Base-by-base conservation (phyloP, 106 monocot genomes). In the Dactylorhiza incarnata region DNA sequence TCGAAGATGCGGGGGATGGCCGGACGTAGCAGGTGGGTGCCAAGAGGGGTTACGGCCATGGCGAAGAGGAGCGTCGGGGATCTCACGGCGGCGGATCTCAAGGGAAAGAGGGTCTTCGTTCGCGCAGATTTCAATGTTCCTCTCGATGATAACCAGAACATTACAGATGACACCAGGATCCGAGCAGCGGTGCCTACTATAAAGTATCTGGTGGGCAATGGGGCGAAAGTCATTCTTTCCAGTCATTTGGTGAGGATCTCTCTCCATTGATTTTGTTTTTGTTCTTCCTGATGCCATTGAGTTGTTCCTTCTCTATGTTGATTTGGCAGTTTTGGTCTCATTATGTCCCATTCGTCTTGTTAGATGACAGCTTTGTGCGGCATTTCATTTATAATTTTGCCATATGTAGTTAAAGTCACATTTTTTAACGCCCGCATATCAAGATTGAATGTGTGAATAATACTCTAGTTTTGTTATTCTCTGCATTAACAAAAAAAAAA, bases 61-160 rank as follows among this genome's bases (percentile, higher is more conserved):
- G 86, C 89, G 48, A 95, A 95, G 90, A 90, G 84, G 86, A 95
- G 95, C 80, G 95, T 95, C 0, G 87, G 95, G 56, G 90, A 90
- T 19, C 77, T 95, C 75, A 80, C 81, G 6, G 83, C 58, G 5
- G 86, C 82, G 0, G 95, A 95, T 14, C 75, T 95, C 73, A 91
- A 87, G 70, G 92, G 92, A 77, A 92, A 92, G 86, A 80, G 25
- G 68, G 92, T 95, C 11, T 90, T 95, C 76, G 88, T 95, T 45
- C 79, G 95, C 69, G 90, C 86, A 1, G 95, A 95, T 66, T 84
- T 95, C 51, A 95, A 95, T 63, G 95, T 95, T 19, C 95, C 92
- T 14, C 83, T 95, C 17, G 95, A 95, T 61, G 95, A 90, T 6
- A 82, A 71, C 79, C 95, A 82, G 85, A 92, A 92, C 17, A 95